Evolutionary conservation across 202 grass and related monocot genomes (phyloP).

Genomic region (Dendrocalamus latiflorus): DNA sequence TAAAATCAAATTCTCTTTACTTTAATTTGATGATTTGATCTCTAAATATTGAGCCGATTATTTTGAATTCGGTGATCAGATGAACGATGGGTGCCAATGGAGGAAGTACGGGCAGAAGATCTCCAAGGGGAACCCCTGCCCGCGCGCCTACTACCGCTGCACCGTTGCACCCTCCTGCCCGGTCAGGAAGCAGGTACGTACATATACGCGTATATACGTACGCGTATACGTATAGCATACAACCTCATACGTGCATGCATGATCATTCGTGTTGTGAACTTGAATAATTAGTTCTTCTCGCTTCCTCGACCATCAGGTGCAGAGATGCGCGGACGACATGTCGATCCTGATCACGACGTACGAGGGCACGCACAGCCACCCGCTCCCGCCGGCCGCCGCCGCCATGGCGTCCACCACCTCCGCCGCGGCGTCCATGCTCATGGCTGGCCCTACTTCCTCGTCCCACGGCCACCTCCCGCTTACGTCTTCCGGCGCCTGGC

Average conservation of each 20-base stretch:
- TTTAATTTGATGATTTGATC: background rate
- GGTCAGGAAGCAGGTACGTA: constrained; percentile 72
- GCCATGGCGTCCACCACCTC: constrained; percentile 75
- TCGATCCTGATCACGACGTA: constrained; percentile 73
- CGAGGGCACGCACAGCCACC: constrained; percentile 70
- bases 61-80: constrained; percentile 35
- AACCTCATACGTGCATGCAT: background rate
- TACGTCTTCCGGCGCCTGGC: background rate
- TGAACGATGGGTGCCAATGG: constrained; percentile 99
- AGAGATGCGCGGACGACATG: constrained; percentile 63
- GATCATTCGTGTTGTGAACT: background rate
- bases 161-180: constrained; percentile 71
- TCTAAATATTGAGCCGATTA: background rate
- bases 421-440: constrained; percentile 67
- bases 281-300: background rate
- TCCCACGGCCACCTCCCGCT: constrained; percentile 19
- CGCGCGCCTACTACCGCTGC: constrained; percentile 90
- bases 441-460: constrained; percentile 40
- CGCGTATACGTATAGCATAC: background rate
- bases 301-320: constrained; percentile 37
- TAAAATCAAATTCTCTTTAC: background rate
- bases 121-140: constrained; percentile 89
- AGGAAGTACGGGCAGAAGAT: constrained; percentile 97
- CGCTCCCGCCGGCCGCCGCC: constrained; percentile 46
- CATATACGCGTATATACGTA: no score